Base-by-base conservation (phyloP, 1,284 basidiomycete species). In the Microbotryum intermedium region DNA sequence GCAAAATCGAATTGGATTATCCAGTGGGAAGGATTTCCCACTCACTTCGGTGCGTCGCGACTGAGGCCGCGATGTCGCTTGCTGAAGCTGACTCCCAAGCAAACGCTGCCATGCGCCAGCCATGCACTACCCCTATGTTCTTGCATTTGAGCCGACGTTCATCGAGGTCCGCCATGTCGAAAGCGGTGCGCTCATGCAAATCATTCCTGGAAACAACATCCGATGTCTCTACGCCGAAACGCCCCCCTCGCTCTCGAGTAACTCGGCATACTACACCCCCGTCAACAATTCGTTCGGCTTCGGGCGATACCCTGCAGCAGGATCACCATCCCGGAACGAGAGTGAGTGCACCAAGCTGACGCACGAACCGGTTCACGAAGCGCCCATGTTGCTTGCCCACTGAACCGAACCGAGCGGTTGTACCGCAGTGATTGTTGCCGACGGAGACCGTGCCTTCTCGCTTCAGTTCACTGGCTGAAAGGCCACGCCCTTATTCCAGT, bases 131-230 rank as follows among this genome's bases (percentile, higher is more conserved):
- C 94, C 95, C 1, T 98, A 93, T 74, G 90, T 98, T 34, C 80
- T 99, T 47, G 95, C 94, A 0, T 97, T 99, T 71, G 95, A 98
- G 73, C 87, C 92, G 11, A 87, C 86, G 2, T 98, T 99, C 72
- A 86, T 98, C 71, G 95, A 99, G 75, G 88, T 99, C 53, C 86
- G 93, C 48, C 89, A 97, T 73, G 92, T 98, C 63, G 90, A 95
- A 73, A 90, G 88, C 5, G 92, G 94, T 9, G 79, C 84, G 39
- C 82, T 98, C 73, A 86, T 91, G 28, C 95, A 98, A 78, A 88
- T 98, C 71, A 95, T 98, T 63, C 91, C 94, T 66, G 64, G 66
- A 50, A 68, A 68, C 62, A 89, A 90, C 74, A 80, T 95, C 39
- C 85, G 88, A 16, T 83, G 92, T 59, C 78, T 98, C 30, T 98